Percentiles rank a stretch among this genome's conserved stretches.
These are phyloP conservation scores for Nemania sp. DNA, from an alignment of 2,329 filamentous ascomycete genomes.

Conservation along the genomic window DNA sequence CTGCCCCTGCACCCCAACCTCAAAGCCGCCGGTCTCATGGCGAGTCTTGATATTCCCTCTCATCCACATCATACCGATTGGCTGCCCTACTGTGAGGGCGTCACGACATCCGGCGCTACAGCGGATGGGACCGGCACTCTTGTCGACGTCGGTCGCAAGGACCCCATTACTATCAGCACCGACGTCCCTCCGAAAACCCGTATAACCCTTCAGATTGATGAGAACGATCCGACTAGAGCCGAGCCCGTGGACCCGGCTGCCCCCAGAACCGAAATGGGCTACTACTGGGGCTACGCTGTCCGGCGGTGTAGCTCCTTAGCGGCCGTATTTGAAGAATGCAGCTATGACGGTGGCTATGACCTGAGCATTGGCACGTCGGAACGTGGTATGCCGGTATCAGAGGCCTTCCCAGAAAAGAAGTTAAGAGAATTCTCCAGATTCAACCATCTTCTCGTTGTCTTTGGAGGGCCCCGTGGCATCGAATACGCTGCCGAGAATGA, in stretches of 20 bases:
- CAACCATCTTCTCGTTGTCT: conserved; percentile 76
- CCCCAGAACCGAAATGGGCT: conserved; percentile 76
- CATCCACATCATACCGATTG: conserved; percentile 78
- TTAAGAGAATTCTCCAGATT: conserved; percentile 50
- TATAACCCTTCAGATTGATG: conserved; percentile 71
- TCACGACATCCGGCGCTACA: conserved; percentile 58
- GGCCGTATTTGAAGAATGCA: conserved; percentile 75
- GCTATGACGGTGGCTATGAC: conserved; percentile 79
- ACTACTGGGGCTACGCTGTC: conserved; percentile 84
- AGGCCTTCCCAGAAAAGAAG: conserved; percentile 50
- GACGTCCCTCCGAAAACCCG: conserved; percentile 71
- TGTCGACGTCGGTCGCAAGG: conserved; percentile 62
- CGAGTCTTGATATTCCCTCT: conserved; percentile 82
- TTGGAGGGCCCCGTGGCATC: conserved; percentile 79
- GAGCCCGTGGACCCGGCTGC: conserved; percentile 68
- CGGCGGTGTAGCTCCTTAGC: conserved; percentile 70
- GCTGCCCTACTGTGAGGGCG: conserved; percentile 79
- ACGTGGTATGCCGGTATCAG: conserved; percentile 62
- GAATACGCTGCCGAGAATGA: conserved; percentile 74
- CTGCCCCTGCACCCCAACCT: conserved; percentile 83
- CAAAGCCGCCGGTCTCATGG: conserved; percentile 71
- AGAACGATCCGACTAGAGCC: conserved; percentile 50
- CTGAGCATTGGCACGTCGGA: conserved; percentile 83
- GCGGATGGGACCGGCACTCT: conserved; percentile 54
- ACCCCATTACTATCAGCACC: conserved; percentile 60